phyloP scores from a whole-genome alignment of 202 grass and related monocot species.

The Tripidium arundinaceum region DNA sequence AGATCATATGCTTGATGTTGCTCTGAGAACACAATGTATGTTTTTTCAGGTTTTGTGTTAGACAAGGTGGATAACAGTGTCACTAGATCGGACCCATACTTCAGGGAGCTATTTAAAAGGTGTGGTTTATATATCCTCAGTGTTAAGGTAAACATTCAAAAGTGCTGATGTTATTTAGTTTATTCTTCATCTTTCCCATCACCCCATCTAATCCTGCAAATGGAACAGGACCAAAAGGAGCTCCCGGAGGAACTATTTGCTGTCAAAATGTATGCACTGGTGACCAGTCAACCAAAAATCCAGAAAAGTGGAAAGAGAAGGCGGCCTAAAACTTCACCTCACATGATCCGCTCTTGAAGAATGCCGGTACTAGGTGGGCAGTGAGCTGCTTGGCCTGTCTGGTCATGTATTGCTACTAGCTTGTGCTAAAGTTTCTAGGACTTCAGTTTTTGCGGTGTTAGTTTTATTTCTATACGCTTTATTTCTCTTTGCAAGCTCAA shows the following conservation, averaged over 20 bases:
- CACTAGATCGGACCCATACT: slow-evolving; percentile 91
- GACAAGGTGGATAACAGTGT: slow-evolving; percentile 95
- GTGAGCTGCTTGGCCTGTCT: not conserved
- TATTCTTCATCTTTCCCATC: not conserved
- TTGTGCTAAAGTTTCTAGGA: not conserved
- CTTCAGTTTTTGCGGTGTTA: not conserved
- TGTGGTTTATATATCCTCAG: slow-evolving; percentile 73
- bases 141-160: slow-evolving; percentile 51
- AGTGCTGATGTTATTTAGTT: slow-evolving; percentile 28
- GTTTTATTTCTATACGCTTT: slow-evolving; percentile 19
- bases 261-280: slow-evolving; percentile 94
- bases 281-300: slow-evolving; percentile 50
- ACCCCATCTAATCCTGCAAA: slow-evolving; percentile 11
- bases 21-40: slow-evolving; percentile 20
- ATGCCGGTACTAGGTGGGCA: not conserved
- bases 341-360: slow-evolving; percentile 54
- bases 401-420: not conserved
- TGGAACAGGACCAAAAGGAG: slow-evolving; percentile 76
- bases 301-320: slow-evolving; percentile 43
- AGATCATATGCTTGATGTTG: not conserved
- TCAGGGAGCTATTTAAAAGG: slow-evolving; percentile 84
- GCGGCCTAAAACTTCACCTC: slow-evolving; percentile 46
- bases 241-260: slow-evolving; percentile 85
- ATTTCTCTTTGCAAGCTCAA: not conserved
- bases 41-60: slow-evolving; percentile 74